Evolutionary conservation across 768 basidiomycete genomes (phyloP).

Genomic region (Gelatoporia subvermispora): DNA sequence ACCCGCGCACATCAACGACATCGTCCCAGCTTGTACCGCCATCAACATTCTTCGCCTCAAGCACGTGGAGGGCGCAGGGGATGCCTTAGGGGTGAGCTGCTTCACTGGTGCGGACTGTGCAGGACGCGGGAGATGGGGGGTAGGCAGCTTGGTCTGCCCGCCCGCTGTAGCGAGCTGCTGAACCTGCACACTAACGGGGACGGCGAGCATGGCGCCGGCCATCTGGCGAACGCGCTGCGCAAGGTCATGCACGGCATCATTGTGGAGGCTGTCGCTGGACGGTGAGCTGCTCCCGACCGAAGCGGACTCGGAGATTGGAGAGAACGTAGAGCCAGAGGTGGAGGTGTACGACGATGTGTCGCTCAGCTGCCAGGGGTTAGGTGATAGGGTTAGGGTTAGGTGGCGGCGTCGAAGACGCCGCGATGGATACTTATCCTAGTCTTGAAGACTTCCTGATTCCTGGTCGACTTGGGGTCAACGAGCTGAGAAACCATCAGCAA

Average conservation of each 20-base stretch:
- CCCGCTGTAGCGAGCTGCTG: slow-evolving; percentile 25
- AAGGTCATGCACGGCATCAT: slow-evolving; percentile 30
- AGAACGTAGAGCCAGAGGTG: slow-evolving; percentile 50
- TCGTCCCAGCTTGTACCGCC: slow-evolving; percentile 32
- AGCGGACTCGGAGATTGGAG: slow-evolving; percentile 41
- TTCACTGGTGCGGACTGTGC: slow-evolving; percentile 37
- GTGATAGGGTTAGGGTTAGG: too few relatives aligned
- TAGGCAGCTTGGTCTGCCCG: slow-evolving; percentile 36
- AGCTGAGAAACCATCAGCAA: too few relatives aligned
- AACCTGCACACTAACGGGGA: slow-evolving; percentile 31
- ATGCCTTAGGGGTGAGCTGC: slow-evolving; percentile 11
- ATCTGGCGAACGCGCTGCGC: slow-evolving; percentile 32
- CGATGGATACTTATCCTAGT: too few relatives aligned
- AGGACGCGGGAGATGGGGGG: slow-evolving; percentile 45
- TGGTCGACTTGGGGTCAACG: too few relatives aligned
- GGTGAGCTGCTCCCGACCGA: slow-evolving; percentile 25
- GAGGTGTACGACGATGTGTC: slow-evolving; percentile 47
- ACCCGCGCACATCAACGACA: slow-evolving; percentile 76
- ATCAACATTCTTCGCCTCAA: slow-evolving; percentile 52
- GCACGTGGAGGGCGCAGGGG: slow-evolving; percentile 51
- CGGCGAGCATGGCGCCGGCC: slow-evolving; percentile 33
- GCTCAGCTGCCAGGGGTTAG: slow-evolving; percentile 38
- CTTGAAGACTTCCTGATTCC: too few relatives aligned
- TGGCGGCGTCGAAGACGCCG: too few relatives aligned
- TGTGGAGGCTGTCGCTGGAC: slow-evolving; percentile 17